Base-by-base conservation (phyloP, 139 green algal species). In the Chlorella sorokiniana region DNA sequence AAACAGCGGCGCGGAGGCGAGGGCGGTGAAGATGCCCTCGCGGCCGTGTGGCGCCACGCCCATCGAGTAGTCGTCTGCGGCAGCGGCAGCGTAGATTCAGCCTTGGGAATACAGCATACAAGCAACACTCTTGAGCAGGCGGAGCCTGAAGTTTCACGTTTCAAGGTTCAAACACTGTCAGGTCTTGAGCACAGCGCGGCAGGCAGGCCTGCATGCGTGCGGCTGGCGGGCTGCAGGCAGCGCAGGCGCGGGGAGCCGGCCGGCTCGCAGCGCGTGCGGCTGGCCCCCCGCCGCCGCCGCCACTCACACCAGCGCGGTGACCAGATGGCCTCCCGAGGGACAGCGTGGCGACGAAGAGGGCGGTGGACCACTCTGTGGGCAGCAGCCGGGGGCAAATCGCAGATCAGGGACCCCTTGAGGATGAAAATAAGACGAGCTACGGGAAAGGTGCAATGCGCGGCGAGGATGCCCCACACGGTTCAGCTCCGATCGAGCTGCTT, bases 61-160 rank as follows among this genome's bases (percentile, higher is more conserved):
- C 89, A 93, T 93, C 63, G 45, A 76, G 81, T 92, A 92, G 71
- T 93, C 88, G 31, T 91, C 90, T 76, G 45, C 42, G 37, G 51
- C 1, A 1, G 35, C 1, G 33, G 8, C 18, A 25, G 41, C 20
- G 51, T 7, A 62, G 9, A 27, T 44, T 48, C 16, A 45, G 35
- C 42, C 31, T 48, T n/a, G n/a, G n/a, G n/a, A n/a, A n/a, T n/a
- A n/a, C n/a, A n/a, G n/a, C n/a, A 48, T 27, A 11, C 16, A 69
- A 33, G 29, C 62, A 29, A 69, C 20, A 69, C 62, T 69, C 11
- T 69, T 37, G 16, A 72, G n/a, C 27, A 45, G 41, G 35, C 29
- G 23, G 23, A 71, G 25, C 9, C 25, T 72, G 0, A 71, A 70
- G 0, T 40, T n/a, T n/a, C n/a, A n/a, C n/a, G n/a, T n/a, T n/a